Percentiles rank a stretch among this genome's conserved stretches.
Conservation (phyloP, 352 stramenopile species). For the Globisporangium cylindrosporum region DNA sequence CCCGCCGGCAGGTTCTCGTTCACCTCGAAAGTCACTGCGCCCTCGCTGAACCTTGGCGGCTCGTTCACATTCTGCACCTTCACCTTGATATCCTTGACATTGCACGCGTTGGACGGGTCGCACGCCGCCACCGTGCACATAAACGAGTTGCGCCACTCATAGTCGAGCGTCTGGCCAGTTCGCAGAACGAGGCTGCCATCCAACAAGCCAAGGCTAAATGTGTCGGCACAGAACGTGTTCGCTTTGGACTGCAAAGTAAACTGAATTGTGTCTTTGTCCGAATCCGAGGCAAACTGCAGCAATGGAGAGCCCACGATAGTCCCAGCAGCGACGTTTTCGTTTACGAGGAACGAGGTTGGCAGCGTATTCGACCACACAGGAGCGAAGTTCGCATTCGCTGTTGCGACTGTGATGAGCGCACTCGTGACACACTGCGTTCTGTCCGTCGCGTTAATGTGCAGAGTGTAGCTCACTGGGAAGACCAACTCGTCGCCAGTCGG, state of each 20-base stretch:
- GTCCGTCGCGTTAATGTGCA: conserved; percentile 44
- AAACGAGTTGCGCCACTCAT: conserved; percentile 33
- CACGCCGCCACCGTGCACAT: conserved; percentile 51
- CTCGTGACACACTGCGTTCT: conserved; percentile 26
- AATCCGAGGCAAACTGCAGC: conserved; percentile 28
- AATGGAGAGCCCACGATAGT: conserved; percentile 29
- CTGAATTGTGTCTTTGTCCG: conserved; percentile 40
- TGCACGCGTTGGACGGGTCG: conserved; percentile 51
- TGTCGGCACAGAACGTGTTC: conserved; percentile 43
- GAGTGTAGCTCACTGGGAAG: conserved; percentile 29
- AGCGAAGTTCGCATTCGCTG: conserved; percentile 50
- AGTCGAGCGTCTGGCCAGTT: conserved; percentile 30
- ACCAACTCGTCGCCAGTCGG: conserved; percentile 31
- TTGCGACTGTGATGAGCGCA: conserved; percentile 26
- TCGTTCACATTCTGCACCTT: conserved; percentile 56
- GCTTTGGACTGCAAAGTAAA: conserved; percentile 55
- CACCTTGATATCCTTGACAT: conserved; percentile 36
- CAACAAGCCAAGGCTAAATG: conserved; percentile 32
- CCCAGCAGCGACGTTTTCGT: conserved; percentile 33
- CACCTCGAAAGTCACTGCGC: conserved; percentile 30
- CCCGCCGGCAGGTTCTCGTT: conserved; percentile 29
- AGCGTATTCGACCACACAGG: conserved; percentile 35
- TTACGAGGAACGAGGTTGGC: conserved; percentile 29
- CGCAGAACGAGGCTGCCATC: conserved; percentile 33
- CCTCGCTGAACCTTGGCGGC: conserved; percentile 33